These are phyloP conservation scores for Paraphaeosphaeria sporulosa DNA, from an alignment of 2,329 filamentous ascomycete species.

Conservation along the genomic window DNA sequence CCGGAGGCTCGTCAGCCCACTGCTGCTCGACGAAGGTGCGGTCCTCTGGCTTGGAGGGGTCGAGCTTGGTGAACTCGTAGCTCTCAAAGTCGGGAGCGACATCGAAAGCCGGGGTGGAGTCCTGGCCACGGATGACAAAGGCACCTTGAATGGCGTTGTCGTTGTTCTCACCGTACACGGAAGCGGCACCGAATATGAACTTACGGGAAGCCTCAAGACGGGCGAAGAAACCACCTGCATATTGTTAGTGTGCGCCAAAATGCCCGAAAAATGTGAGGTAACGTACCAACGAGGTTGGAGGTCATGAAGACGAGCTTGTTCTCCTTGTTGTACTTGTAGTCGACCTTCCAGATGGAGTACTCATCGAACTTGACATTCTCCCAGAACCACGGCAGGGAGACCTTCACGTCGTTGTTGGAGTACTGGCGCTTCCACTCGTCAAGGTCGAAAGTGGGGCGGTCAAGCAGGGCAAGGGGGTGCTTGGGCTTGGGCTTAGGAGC, in stretches of 20 bases:
- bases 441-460: constrained; percentile 79
- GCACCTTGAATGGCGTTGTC: constrained; percentile 91
- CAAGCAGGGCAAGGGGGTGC: constrained; percentile 90
- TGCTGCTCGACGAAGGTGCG: constrained; percentile 82
- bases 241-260: constrained; percentile 21
- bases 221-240: constrained; percentile 83
- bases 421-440: constrained; percentile 99
- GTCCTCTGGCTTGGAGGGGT: constrained; percentile 85
- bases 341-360: constrained; percentile 92
- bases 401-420: constrained; percentile 88
- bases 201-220: constrained; percentile 98
- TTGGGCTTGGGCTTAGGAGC: constrained; percentile 84
- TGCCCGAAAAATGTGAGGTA: neutral
- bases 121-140: constrained; percentile 93
- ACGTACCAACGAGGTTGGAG: constrained; percentile 87
- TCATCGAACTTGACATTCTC: constrained; percentile 92
- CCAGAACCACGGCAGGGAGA: constrained; percentile 97
- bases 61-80: constrained; percentile 96
- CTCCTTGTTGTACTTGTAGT: constrained; percentile 99
- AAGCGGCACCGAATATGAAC: constrained; percentile 91
- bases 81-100: constrained; percentile 97
- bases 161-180: constrained; percentile 89
- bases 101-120: constrained; percentile 85
- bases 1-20: constrained; percentile 86
- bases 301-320: constrained; percentile 98